These are phyloP conservation scores for Ligustrum vulgare DNA, from an alignment of 257 asterid genomes.

Conservation along the genomic window DNA sequence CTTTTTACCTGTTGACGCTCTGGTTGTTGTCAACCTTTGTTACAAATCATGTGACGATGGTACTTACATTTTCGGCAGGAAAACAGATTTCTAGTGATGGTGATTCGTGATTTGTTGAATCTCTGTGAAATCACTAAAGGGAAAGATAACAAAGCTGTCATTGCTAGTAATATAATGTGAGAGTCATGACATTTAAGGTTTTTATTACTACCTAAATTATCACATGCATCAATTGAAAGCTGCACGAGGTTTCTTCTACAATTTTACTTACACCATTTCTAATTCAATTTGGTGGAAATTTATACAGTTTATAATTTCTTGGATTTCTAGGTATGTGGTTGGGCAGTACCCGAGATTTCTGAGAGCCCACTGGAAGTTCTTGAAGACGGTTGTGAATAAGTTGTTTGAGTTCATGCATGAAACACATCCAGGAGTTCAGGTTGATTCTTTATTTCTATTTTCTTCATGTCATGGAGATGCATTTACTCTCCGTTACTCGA, in stretches of 20 bases:
- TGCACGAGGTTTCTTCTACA: not conserved
- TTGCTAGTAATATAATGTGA: constrained; percentile 98
- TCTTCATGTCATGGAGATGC: constrained; percentile 1
- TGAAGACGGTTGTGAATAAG: constrained; percentile 98
- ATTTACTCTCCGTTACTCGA: not conserved
- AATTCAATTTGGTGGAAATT: not conserved
- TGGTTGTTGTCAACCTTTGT: not conserved
- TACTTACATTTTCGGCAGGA: constrained; percentile 56
- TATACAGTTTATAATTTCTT: constrained; percentile 8
- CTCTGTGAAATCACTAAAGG: constrained; percentile 97
- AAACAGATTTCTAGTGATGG: constrained; percentile 96
- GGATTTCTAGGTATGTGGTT: constrained; percentile 84
- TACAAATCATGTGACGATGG: not conserved
- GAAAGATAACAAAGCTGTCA: constrained; percentile 99
- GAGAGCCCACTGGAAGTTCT: constrained; percentile 99
- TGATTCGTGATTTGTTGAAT: constrained; percentile 94
- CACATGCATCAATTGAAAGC: not conserved
- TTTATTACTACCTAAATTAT: not conserved
- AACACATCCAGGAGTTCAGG: constrained; percentile 99
- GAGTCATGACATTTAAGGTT: constrained; percentile 21
- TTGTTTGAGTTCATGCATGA: constrained; percentile 99
- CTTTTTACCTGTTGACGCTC: not conserved
- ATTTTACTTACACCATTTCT: not conserved
- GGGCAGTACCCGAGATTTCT: constrained; percentile 98
- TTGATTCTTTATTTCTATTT: constrained; percentile 24